Base-by-base conservation (phyloP, 495 filamentous ascomycete genomes). In the Penicillium nucicola region DNA sequence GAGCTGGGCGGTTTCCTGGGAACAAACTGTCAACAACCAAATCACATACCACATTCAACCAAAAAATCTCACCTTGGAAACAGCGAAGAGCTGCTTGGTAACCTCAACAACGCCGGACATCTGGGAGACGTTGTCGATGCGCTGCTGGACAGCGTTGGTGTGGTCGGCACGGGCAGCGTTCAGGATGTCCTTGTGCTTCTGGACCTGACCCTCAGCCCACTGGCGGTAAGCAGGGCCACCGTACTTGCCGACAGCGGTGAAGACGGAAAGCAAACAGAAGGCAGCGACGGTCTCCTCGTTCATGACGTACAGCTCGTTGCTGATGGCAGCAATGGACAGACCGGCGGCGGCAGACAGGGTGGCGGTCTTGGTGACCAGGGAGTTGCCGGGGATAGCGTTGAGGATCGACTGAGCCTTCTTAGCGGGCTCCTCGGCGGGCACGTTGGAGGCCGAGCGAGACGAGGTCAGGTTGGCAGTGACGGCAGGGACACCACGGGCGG, bases 221-320 rank as follows among this genome's bases (percentile, higher is more conserved):
- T 93, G 81, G 64, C 75, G 82, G 80, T 96, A 97, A 76, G 86
- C 77, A 39, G 93, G 93, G 40, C 92, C 93, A 62, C 85, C 91
- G 70, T 88, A 97, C 74, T 95, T 90, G 69, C 82, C 89, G 58
- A 96, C 79, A 44, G 84, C 90, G 61, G 75, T 87, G 84, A 95
- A 97, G 53, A 97, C 86, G 63, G 84, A 90, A 62, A 97, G 77
- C 51, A 97, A 76, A 68, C 84, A 89, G 76, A 99, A 79, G 46
- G 88, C 87, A 60, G 95, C 87, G 62, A 99, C 84, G 50, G 91
- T 82, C 79, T 99, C 95, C 79, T 97, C 92, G 77, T 97, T 99
- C 71, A 99, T 79, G 69, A 99, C 89, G 72, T 97, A 99, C 78
- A 97, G 86, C 79, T 99, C 95, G 76, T 96, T 99, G 85, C 87